Evolutionary conservation across 1,139 yeast genomes (phyloP), one percentile per base, ranked within the genome.

Genomic region (Zygotorulaspora mrakii): DNA sequence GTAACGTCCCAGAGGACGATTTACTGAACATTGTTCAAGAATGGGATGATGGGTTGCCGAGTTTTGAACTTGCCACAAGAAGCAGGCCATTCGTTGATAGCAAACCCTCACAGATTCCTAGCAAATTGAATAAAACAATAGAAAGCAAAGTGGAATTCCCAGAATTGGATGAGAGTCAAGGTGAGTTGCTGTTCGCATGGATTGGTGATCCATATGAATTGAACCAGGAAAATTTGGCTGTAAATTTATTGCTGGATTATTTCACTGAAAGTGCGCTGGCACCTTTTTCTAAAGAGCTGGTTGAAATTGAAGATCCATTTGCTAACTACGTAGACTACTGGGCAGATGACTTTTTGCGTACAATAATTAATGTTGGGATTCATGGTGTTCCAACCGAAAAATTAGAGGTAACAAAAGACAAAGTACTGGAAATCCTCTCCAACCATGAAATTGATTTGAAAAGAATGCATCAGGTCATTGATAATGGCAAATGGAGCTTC

Each of bases 51-150:
- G 69, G 69, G 21, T 65, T 86, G 38, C 73, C 75, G 0, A 45
- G 39, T 5, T 42, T 43, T 31, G 59, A 64, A 1, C 58, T 70
- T 25, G 70, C 72, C 0, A 47, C 52, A 3, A 52, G 57, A 13
- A 67, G 72, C 32, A 71, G 96, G 46, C 97, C 97, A 10, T 91
- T 89, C 65, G 78, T 88, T 9, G 96, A 88, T 55, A 77, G 91
- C 0, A 69, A 63, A 25, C 74, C 72, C 28, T 66, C 68, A 8
- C 74, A 73, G 2, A 69, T 74, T 37, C 63, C 65, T 9, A 62
- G 56, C n/a, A 57, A 58, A 27, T 46, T 55, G 36, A 37, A 54
- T 3, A 51, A 67, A 39, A 56, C 66, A 10, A 52, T 67, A 3
- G 66, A 74, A 12, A 71, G 74, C 34, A 70, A 68, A 7, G 74